These are phyloP conservation scores for Linum tenue DNA, from an alignment of 345 rosid species.

Conservation along the genomic window DNA sequence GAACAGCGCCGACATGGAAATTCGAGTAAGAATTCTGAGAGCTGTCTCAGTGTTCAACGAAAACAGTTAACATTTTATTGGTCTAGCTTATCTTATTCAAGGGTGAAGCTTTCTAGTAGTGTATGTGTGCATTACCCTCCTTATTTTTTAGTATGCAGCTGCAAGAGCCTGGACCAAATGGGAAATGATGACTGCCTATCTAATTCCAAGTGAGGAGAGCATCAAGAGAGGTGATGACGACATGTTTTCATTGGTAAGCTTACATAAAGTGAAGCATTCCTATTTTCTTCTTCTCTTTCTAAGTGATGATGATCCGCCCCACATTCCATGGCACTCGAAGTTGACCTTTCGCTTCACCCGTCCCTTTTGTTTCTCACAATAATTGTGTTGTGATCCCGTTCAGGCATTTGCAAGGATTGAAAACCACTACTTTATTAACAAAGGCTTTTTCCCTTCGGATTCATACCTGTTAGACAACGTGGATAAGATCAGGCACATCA, in stretches of 20 bases:
- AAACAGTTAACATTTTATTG: neutral
- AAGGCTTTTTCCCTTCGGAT: constrained; percentile 73
- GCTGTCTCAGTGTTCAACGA: neutral
- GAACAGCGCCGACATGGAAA: constrained; percentile 69
- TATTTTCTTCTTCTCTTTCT: neutral
- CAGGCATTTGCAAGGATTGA: constrained; percentile 99
- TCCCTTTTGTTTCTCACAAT: neutral
- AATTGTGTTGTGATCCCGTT: constrained; percentile 3
- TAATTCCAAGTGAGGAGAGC: constrained; percentile 65
- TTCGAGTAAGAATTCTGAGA: constrained; percentile 49
- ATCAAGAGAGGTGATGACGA: constrained; percentile 86
- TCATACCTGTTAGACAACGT: constrained; percentile 73
- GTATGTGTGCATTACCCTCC: neutral
- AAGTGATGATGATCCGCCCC: neutral
- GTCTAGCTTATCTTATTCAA: neutral
- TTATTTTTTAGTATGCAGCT: constrained; percentile 64
- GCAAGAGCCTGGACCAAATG: constrained; percentile 96
- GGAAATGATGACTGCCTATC: constrained; percentile 98
- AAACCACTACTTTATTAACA: constrained; percentile 82
- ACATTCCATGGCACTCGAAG: no score
- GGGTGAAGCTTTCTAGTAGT: neutral
- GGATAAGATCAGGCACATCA: constrained; percentile 78
- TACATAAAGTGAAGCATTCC: neutral
- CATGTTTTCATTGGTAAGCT: constrained; percentile 67
- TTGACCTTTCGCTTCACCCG: neutral